phyloP scores from a whole-genome alignment of 768 basidiomycete species.

The Panus rudis region DNA sequence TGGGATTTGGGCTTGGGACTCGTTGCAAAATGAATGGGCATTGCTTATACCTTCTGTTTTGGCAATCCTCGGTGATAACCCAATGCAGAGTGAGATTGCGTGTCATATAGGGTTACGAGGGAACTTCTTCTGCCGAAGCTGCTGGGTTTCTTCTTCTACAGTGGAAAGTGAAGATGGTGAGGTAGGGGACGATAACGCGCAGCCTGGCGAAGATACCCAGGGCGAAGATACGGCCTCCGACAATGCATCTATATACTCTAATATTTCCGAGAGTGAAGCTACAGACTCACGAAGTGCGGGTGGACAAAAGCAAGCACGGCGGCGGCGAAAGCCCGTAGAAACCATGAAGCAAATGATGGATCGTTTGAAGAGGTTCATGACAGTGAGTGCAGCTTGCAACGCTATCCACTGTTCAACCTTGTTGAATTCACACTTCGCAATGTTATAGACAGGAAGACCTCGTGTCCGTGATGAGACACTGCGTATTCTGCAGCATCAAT shows the following conservation, averaged over 20 bases:
- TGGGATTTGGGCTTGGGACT: not conserved
- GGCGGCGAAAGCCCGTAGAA: too few species aligned
- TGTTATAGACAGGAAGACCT: not conserved
- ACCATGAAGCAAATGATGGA: too few species aligned
- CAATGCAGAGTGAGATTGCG: conserved; percentile 37
- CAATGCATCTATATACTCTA: too few species aligned
- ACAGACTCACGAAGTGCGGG: too few species aligned
- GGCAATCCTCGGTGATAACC: conserved; percentile 33
- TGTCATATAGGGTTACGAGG: conserved; percentile 36
- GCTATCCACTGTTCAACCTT: not conserved
- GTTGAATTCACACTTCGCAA: not conserved
- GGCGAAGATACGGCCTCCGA: too few species aligned
- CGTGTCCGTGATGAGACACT: not conserved
- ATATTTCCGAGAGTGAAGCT: too few species aligned
- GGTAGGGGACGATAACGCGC: too few species aligned
- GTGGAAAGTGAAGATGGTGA: too few species aligned
- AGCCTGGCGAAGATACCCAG: too few species aligned
- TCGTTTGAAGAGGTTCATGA: not conserved
- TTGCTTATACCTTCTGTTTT: not conserved
- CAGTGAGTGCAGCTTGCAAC: not conserved
- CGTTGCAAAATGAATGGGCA: not conserved
- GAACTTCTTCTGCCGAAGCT: conserved; percentile 34
- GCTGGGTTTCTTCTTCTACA: too few species aligned
- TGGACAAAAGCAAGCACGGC: not conserved
- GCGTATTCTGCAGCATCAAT: not conserved